phyloP scores from a whole-genome alignment of 2,329 filamentous ascomycete species.

The Neurospora sp. region DNA sequence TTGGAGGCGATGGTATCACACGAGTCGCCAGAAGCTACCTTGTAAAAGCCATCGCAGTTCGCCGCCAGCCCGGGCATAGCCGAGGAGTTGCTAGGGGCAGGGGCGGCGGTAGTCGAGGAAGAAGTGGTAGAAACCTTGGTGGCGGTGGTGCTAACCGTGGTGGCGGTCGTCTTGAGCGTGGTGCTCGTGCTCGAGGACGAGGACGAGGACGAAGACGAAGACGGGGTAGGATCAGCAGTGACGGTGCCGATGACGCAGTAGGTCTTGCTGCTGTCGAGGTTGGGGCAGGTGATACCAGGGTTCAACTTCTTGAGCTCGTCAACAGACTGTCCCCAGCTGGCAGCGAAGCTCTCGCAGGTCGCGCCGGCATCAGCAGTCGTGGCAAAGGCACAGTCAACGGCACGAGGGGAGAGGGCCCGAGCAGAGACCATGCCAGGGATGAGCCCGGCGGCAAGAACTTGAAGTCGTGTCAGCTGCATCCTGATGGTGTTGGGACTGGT shows the following conservation, averaged over 20 bases:
- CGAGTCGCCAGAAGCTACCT: neutral
- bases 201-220: neutral
- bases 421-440: conserved; percentile 1
- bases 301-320: conserved; percentile 11
- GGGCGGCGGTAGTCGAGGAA: neutral
- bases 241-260: conserved; percentile 11
- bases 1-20: neutral
- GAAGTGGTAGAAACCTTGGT: neutral
- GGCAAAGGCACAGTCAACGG: conserved; percentile 7
- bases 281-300: conserved; percentile 8
- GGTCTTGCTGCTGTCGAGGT: conserved; percentile 1
- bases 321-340: conserved; percentile 5
- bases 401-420: neutral
- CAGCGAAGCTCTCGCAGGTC: conserved; percentile 10
- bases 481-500: neutral
- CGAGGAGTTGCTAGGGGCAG: neutral
- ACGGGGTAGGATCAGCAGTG: neutral
- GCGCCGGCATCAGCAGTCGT: conserved; percentile 1
- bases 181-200: conserved; percentile 1
- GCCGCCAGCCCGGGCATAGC: neutral
- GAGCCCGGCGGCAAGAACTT: conserved; percentile 1
- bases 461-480: conserved; percentile 1
- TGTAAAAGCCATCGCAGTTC: conserved; percentile 2
- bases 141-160: neutral
- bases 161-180: conserved; percentile 6